A percentile compares a stretch with the other conserved stretches of the same genome.
Evolutionary conservation across 495 filamentous ascomycete genomes (phyloP).

Genomic region (Diplogelasinospora grovesii): DNA sequence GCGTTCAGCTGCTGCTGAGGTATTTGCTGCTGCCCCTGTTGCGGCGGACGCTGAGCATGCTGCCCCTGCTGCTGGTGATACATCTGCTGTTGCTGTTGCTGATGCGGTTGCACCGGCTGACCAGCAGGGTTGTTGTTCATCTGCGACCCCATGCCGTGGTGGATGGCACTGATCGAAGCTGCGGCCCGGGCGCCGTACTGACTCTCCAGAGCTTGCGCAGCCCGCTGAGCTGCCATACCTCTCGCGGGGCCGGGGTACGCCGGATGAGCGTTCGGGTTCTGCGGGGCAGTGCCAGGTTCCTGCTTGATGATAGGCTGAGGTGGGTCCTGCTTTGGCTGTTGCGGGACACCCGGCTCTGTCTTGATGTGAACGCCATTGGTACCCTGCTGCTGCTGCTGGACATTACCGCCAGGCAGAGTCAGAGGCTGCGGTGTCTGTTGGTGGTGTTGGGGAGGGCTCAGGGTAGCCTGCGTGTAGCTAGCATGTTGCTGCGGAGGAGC

Average conservation of each 20-base stretch:
- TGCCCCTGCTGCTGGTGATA: constrained; percentile 20
- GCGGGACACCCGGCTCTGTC: constrained; percentile 63
- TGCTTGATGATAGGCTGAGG: constrained; percentile 31
- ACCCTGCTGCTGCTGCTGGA: constrained; percentile 25
- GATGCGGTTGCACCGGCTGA: constrained; percentile 28
- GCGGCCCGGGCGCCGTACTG: constrained; percentile 68
- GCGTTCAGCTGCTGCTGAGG: constrained; percentile 32
- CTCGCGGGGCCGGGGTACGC: constrained; percentile 11
- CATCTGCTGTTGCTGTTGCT: constrained; percentile 36
- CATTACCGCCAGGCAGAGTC: constrained; percentile 31
- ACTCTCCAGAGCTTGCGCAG: constrained; percentile 58
- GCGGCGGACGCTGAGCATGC: constrained; percentile 17
- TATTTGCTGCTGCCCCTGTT: constrained; percentile 31
- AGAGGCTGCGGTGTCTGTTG: constrained; percentile 32
- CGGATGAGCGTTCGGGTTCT: no score
- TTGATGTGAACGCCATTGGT: constrained; percentile 57
- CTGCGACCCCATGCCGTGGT: constrained; percentile 21
- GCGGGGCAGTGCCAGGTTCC: constrained; percentile 27
- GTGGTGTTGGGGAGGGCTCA: no score
- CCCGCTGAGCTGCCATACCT: constrained; percentile 54
- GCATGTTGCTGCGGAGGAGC: constrained; percentile 24
- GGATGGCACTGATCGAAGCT: constrained; percentile 54
- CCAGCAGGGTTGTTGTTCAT: no score
- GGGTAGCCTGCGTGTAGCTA: constrained; percentile 30
- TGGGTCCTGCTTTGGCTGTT: constrained; percentile 43